phyloP scores from a whole-genome alignment of 257 asterid genomes.

The Nicotiana paniculata region DNA sequence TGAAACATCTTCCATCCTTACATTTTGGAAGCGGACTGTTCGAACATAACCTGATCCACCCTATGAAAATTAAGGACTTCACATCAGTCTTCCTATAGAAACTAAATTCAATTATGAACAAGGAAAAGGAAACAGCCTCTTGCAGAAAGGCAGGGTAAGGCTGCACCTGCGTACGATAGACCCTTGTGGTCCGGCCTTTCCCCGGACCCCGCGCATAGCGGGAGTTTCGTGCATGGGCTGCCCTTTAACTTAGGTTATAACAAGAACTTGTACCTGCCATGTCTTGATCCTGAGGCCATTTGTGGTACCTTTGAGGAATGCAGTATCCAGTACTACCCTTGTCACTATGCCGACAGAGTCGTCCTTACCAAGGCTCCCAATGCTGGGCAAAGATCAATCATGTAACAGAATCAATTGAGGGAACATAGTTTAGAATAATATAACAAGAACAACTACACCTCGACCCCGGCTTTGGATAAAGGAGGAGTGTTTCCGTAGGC shows the following conservation, averaged over 20 bases:
- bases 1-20: slow-evolving; percentile 72
- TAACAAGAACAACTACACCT: too few relatives aligned
- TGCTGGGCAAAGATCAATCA: slow-evolving; percentile 35
- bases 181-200: too few relatives aligned
- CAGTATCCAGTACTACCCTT: slow-evolving; percentile 57
- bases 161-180: too few relatives aligned
- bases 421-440: not conserved
- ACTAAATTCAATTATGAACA: not conserved
- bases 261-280: slow-evolving; percentile 58
- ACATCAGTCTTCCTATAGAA: not conserved
- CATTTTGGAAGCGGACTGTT: slow-evolving; percentile 53
- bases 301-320: slow-evolving; percentile 51
- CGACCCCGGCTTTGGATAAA: too few relatives aligned
- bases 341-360: slow-evolving; percentile 71
- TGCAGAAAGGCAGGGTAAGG: too few relatives aligned
- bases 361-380: slow-evolving; percentile 93
- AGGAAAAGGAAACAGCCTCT: too few relatives aligned
- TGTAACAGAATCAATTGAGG: not conserved
- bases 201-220: too few relatives aligned
- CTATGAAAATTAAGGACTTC: slow-evolving; percentile 19
- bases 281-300: slow-evolving; percentile 95
- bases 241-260: not conserved
- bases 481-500: too few relatives aligned
- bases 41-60: slow-evolving; percentile 88
- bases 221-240: too few relatives aligned